Percentiles rank a stretch among this genome's conserved stretches.
phyloP scores from a whole-genome alignment of 176 grass and related monocot genomes.

The Aegilops speltoides region DNA sequence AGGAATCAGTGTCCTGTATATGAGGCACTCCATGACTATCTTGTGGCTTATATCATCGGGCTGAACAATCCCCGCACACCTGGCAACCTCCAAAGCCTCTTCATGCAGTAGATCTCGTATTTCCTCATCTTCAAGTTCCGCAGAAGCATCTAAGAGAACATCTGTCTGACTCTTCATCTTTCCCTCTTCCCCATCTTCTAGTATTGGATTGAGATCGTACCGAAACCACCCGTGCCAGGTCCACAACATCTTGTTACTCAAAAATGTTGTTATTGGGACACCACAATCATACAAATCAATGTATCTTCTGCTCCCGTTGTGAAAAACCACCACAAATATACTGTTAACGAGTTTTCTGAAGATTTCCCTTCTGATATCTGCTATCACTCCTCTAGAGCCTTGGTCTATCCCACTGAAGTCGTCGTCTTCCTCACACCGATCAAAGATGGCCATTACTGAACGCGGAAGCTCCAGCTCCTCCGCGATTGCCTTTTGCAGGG shows the following conservation, averaged over 20 bases:
- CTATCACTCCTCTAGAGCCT: neutral
- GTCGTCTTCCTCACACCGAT: neutral
- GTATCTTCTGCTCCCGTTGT: neutral
- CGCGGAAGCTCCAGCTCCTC: neutral
- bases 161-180: neutral
- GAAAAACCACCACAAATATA: neutral
- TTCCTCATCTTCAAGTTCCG: too few species aligned
- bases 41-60: neutral
- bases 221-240: neutral
- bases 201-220: accelerated
- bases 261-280: neutral
- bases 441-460: neutral
- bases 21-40: neutral
- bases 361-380: neutral
- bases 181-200: accelerated
- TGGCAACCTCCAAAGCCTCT: neutral
- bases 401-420: neutral
- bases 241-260: neutral
- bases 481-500: neutral
- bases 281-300: neutral
- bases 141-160: neutral
- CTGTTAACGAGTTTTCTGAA: accelerated
- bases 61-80: neutral
- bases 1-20: neutral
- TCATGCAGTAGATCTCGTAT: accelerated